Conservation (phyloP, 768 basidiomycete species). For the Fomitopsis serialis region DNA sequence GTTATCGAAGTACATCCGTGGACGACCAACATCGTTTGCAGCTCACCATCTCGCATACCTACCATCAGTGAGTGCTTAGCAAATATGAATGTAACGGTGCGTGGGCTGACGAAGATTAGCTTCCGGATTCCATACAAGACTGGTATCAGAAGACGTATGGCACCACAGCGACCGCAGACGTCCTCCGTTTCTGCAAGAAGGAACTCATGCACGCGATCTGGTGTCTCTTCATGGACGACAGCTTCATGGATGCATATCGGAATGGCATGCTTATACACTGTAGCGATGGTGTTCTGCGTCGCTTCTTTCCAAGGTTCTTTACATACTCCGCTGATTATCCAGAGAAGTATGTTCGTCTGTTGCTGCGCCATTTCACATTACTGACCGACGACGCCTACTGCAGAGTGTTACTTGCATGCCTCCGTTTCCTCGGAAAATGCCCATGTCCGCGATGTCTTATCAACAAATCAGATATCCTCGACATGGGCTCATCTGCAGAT, state of each 20-base stretch:
- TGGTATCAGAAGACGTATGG: slow-evolving; percentile 12
- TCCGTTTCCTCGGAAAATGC: slow-evolving; percentile 33
- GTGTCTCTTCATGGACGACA: slow-evolving; percentile 16
- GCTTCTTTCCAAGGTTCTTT: slow-evolving; percentile 23
- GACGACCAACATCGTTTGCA: slow-evolving; percentile 23
- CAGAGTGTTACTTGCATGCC: slow-evolving; percentile 32
- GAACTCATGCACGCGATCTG: slow-evolving; percentile 29
- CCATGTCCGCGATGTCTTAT: slow-evolving; percentile 36
- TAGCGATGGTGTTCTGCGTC: slow-evolving; percentile 21
- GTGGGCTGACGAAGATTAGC: slow-evolving; percentile 12
- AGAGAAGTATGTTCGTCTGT: slow-evolving; percentile 26
- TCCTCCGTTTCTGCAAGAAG: slow-evolving; percentile 26
- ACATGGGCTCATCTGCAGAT: slow-evolving; percentile 19
- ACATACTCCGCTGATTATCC: slow-evolving; percentile 31
- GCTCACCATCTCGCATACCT: slow-evolving; percentile 40
- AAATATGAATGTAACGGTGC: background rate
- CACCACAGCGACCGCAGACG: slow-evolving; percentile 5
- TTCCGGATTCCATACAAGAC: slow-evolving; percentile 16
- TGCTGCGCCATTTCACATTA: slow-evolving; percentile 14
- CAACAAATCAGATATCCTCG: slow-evolving; percentile 22
- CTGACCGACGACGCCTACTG: background rate
- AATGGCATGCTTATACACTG: slow-evolving; percentile 18
- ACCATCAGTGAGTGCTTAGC: slow-evolving; percentile 28
- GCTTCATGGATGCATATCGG: slow-evolving; percentile 22
- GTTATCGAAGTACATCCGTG: slow-evolving; percentile 36